A percentile compares a stretch with the other conserved stretches of the same genome.
Conservation (phyloP, 371 early-diverging fungal genomes). For the Mucor saturninus region DNA sequence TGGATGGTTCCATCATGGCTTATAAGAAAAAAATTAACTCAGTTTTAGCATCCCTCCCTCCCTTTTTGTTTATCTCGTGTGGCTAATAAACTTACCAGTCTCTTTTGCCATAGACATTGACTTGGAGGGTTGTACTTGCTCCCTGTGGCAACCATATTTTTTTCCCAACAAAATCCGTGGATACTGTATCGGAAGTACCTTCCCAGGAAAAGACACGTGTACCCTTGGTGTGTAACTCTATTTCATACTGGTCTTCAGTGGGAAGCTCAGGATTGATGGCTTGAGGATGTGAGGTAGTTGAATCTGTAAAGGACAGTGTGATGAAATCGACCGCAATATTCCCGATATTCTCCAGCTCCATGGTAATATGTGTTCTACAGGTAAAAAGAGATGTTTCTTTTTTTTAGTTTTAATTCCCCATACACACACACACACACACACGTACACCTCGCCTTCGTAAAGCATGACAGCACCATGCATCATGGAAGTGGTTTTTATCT, state of each 20-base stretch:
- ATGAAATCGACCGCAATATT: constrained; percentile 72
- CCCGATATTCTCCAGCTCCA: constrained; percentile 80
- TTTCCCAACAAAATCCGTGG: constrained; percentile 36
- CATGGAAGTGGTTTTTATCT: constrained; percentile 62
- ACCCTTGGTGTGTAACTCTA: constrained; percentile 69
- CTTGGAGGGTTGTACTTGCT: constrained; percentile 53
- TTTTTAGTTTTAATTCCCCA: neutral
- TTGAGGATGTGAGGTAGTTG: constrained; percentile 49
- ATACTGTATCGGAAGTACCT: constrained; percentile 20
- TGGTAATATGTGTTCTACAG: constrained; percentile 42
- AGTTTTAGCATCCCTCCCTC: too few relatives aligned
- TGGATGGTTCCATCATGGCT: constrained; percentile 75
- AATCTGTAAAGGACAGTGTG: constrained; percentile 70
- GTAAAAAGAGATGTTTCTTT: neutral
- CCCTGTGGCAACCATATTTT: constrained; percentile 62
- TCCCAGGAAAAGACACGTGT: constrained; percentile 73
- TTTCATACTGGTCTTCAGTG: constrained; percentile 77
- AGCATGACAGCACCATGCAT: constrained; percentile 76
- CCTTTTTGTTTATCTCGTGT: neutral
- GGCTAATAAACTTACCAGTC: constrained; percentile 47
- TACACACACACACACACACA: neutral
- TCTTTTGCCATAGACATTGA: constrained; percentile 79
- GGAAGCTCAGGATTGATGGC: constrained; percentile 58
- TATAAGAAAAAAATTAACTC: constrained; percentile 45
- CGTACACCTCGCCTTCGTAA: constrained; percentile 81